Evolutionary conservation across 2,329 filamentous ascomycete genomes (phyloP).

Genomic region (Fusarium transvaalense): DNA sequence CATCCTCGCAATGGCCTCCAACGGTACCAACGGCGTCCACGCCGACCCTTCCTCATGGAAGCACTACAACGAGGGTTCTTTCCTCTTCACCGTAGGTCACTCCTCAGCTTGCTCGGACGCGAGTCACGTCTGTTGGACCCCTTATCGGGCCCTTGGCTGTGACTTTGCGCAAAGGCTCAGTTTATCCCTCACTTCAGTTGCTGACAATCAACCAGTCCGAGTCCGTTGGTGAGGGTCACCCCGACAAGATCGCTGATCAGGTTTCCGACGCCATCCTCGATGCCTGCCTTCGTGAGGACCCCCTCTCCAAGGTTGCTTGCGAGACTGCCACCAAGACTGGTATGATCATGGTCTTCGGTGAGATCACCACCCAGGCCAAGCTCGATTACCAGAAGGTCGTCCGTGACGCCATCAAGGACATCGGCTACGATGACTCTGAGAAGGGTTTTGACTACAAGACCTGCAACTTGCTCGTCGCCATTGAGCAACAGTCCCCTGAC

Average conservation of each 20-base stretch:
- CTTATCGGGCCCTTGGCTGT: constrained; percentile 8
- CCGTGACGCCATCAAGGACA: constrained; percentile 95
- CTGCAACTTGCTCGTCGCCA: constrained; percentile 96
- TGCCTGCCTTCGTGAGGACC: constrained; percentile 94
- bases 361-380: constrained; percentile 96
- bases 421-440: constrained; percentile 95
- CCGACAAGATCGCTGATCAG: constrained; percentile 98
- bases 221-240: constrained; percentile 90
- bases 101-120: constrained; percentile 2
- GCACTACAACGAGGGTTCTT: constrained; percentile 75
- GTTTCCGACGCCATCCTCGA: constrained; percentile 98
- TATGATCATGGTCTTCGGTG: constrained; percentile 99
- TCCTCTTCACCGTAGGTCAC: constrained; percentile 80
- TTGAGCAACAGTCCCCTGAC: constrained; percentile 99
- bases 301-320: constrained; percentile 98
- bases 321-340: constrained; percentile 99
- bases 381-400: constrained; percentile 99
- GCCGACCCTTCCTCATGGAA: constrained; percentile 53
- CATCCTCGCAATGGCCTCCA: constrained; percentile 67
- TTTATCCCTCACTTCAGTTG: constrained; percentile 20
- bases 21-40: constrained; percentile 57
- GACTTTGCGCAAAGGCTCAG: constrained; percentile 14
- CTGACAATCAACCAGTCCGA: constrained; percentile 71
- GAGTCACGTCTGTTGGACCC: constrained; percentile 3
- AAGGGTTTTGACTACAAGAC: constrained; percentile 99